These are phyloP conservation scores for Drechslerella coelobrocha DNA, from an alignment of 2,329 filamentous ascomycete genomes.

Conservation along the genomic window DNA sequence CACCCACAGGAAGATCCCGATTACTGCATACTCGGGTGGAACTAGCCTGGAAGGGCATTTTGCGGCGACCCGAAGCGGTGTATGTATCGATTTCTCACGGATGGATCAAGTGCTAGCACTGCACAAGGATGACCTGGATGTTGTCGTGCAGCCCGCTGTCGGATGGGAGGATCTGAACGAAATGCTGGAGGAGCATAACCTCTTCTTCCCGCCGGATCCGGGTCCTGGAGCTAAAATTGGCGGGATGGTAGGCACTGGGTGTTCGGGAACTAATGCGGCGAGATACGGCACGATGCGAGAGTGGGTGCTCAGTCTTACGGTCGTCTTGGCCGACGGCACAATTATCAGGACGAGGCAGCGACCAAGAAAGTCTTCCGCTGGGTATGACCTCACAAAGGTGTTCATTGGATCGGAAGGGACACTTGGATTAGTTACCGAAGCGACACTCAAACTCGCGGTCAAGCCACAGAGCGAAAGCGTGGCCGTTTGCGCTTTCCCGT, in stretches of 20 bases:
- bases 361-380: slow-evolving; percentile 81
- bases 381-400: slow-evolving; percentile 80
- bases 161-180: slow-evolving; percentile 89
- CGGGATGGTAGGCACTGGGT: slow-evolving; percentile 78
- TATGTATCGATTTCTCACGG: slow-evolving; percentile 82
- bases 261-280: slow-evolving; percentile 76
- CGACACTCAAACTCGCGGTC: slow-evolving; percentile 78
- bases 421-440: slow-evolving; percentile 79
- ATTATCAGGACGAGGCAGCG: slow-evolving; percentile 78
- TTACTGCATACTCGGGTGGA: slow-evolving; percentile 85
- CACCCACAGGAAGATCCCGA: slow-evolving; percentile 78
- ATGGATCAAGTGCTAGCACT: slow-evolving; percentile 83
- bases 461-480: slow-evolving; percentile 78
- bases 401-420: slow-evolving; percentile 86
- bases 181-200: slow-evolving; percentile 71
- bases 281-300: slow-evolving; percentile 87
- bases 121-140: slow-evolving; percentile 78
- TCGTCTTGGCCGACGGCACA: slow-evolving; percentile 78
- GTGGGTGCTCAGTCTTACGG: slow-evolving; percentile 82
- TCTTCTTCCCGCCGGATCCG: slow-evolving; percentile 92
- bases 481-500: slow-evolving; percentile 60
- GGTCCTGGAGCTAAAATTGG: slow-evolving; percentile 92
- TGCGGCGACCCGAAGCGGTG: slow-evolving; percentile 78
- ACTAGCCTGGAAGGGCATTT: slow-evolving; percentile 91
- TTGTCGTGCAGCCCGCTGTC: slow-evolving; percentile 78